Evolutionary conservation across 1,139 yeast genomes (phyloP).

Genomic region (Saccharomyces hybrid): DNA sequence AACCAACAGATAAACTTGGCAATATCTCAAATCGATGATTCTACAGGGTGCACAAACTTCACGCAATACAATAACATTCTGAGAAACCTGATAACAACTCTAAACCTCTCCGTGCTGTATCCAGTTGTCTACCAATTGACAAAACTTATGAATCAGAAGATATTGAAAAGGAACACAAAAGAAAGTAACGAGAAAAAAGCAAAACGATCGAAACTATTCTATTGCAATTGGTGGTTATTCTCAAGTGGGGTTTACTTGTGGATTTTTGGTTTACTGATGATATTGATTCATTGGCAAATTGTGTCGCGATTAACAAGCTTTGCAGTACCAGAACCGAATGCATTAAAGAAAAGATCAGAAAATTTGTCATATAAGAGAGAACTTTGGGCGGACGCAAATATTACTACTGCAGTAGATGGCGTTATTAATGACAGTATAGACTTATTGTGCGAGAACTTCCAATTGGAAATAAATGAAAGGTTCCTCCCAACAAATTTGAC

Average conservation of each 20-base stretch:
- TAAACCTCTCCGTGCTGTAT: neutral
- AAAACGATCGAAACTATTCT: neutral
- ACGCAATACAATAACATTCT: neutral
- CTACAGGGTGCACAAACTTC: neutral
- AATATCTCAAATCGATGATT: neutral
- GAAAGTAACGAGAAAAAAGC: neutral
- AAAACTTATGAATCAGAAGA: neutral
- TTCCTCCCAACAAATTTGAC: neutral
- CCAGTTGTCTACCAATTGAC: neutral
- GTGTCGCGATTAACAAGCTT: constrained; percentile 1
- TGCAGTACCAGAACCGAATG: neutral
- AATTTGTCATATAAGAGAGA: neutral
- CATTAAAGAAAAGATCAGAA: neutral
- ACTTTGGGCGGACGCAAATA: neutral
- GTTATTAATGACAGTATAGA: neutral
- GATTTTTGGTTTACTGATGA: constrained; percentile 5
- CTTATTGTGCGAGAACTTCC: neutral
- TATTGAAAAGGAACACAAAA: neutral
- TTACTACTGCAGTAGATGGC: neutral
- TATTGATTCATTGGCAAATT: constrained; percentile 9
- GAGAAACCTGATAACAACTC: neutral
- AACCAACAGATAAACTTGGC: neutral
- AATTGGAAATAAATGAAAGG: neutral
- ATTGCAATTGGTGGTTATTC: constrained; percentile 9
- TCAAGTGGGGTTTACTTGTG: constrained; percentile 8